Conservation (phyloP, 352 stramenopile genomes). For the Aphanomyces stellatus region DNA sequence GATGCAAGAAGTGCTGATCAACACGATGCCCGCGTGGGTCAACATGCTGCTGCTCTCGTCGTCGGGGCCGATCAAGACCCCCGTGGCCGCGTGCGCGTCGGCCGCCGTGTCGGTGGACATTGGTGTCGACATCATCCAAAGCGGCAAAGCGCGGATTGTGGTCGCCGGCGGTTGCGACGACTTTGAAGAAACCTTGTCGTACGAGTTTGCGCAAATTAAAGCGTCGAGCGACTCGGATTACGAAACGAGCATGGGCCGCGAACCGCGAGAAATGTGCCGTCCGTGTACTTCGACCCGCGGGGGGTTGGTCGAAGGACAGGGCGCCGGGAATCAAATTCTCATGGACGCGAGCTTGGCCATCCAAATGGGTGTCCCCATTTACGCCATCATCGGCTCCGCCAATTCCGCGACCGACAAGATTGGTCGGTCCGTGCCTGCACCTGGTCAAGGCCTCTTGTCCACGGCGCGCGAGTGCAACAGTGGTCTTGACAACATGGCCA, state of each 20-base stretch:
- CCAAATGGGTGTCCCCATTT: slow-evolving; percentile 80
- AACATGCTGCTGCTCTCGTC: slow-evolving; percentile 83
- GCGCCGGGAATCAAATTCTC: slow-evolving; percentile 71
- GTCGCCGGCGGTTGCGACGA: slow-evolving; percentile 80
- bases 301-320: slow-evolving; percentile 83
- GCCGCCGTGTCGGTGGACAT: slow-evolving; percentile 80
- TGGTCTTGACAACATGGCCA: slow-evolving; percentile 4
- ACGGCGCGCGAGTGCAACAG: slow-evolving; percentile 39
- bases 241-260: slow-evolving; percentile 59
- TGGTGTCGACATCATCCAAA: slow-evolving; percentile 79
- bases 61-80: slow-evolving; percentile 81
- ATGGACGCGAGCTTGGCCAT: slow-evolving; percentile 80
- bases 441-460: slow-evolving; percentile 76
- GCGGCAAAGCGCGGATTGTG: slow-evolving; percentile 69
- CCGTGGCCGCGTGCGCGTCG: slow-evolving; percentile 72
- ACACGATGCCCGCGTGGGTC: slow-evolving; percentile 77
- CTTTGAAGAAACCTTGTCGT: slow-evolving; percentile 71
- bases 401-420: slow-evolving; percentile 84
- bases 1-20: slow-evolving; percentile 80
- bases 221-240: slow-evolving; percentile 77
- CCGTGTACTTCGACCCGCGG: slow-evolving; percentile 60
- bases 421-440: slow-evolving; percentile 66
- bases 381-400: slow-evolving; percentile 63
- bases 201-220: slow-evolving; percentile 85
- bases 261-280: slow-evolving; percentile 71